Evolutionary conservation across 2,329 filamentous ascomycete genomes (phyloP).

Genomic region (Tolypocladium sp.): DNA sequence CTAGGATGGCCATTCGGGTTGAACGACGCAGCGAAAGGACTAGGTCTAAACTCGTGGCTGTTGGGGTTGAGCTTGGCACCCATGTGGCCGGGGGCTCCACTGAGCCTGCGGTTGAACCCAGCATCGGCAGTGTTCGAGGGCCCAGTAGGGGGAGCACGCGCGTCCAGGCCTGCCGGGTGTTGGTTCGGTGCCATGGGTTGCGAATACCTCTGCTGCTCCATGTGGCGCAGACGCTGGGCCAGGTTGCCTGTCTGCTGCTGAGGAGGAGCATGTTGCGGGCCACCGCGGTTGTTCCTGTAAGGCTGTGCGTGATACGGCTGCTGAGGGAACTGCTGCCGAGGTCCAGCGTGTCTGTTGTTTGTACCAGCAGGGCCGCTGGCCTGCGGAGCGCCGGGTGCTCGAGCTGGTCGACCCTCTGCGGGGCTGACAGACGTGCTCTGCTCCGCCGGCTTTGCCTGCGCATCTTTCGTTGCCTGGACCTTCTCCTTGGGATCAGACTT

Average conservation of each 20-base stretch:
- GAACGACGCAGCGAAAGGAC: slow-evolving; percentile 71
- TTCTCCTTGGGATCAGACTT: slow-evolving; percentile 41
- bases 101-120: slow-evolving; percentile 43
- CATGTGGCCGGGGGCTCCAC: slow-evolving; percentile 40
- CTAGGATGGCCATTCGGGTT: slow-evolving; percentile 61
- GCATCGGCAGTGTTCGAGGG: slow-evolving; percentile 51
- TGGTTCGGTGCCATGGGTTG: slow-evolving; percentile 32
- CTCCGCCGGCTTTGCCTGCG: slow-evolving; percentile 28
- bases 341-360: slow-evolving; percentile 34
- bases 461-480: slow-evolving; percentile 32
- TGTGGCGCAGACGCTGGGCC: slow-evolving; percentile 39
- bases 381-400: slow-evolving; percentile 24
- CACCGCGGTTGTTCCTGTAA: slow-evolving; percentile 38
- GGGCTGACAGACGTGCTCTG: slow-evolving; percentile 10
- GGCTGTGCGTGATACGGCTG: slow-evolving; percentile 36
- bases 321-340: slow-evolving; percentile 39
- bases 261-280: slow-evolving; percentile 29
- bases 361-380: slow-evolving; percentile 12
- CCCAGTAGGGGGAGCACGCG: slow-evolving; percentile 64
- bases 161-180: slow-evolving; percentile 51
- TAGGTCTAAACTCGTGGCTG: slow-evolving; percentile 76
- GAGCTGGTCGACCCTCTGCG: slow-evolving; percentile 19
- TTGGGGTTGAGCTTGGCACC: slow-evolving; percentile 54
- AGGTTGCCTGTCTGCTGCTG: slow-evolving; percentile 35
- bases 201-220: slow-evolving; percentile 43